phyloP scores from a whole-genome alignment of 2,329 filamentous ascomycete genomes.

The Fusarium protoensiforme region DNA sequence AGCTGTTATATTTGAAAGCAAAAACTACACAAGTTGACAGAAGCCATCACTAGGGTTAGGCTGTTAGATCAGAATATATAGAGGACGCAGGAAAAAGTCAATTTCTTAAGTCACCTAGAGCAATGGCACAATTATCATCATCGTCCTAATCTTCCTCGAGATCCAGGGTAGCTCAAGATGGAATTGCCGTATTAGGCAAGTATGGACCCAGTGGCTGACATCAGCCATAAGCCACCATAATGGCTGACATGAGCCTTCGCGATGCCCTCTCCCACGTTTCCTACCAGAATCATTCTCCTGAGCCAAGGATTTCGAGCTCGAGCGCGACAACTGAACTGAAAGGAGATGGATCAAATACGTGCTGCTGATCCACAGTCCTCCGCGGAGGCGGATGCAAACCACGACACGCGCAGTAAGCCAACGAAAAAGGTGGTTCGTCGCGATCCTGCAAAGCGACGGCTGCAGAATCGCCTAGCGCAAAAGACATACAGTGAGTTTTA shows the following conservation, averaged over 20 bases:
- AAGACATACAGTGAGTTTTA: slow-evolving; percentile 61
- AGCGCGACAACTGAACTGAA: neutral
- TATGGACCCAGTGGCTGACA: slow-evolving; percentile 36
- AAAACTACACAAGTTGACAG: neutral
- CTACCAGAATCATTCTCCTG: neutral
- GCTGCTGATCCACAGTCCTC: neutral
- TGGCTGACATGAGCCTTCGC: slow-evolving; percentile 27
- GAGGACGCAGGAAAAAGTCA: neutral
- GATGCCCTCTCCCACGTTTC: neutral
- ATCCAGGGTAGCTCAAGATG: neutral
- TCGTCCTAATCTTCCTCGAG: neutral
- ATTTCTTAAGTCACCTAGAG: neutral
- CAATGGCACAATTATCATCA: neutral
- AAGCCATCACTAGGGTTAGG: fast-evolving
- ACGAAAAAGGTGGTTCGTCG: slow-evolving; percentile 30
- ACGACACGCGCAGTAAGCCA: neutral
- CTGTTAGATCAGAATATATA: neutral
- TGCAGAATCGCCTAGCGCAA: slow-evolving; percentile 53
- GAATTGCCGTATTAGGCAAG: slow-evolving; percentile 4
- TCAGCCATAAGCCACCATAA: slow-evolving; percentile 34
- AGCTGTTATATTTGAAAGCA: no score
- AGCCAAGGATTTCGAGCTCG: neutral
- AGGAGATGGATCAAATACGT: slow-evolving; percentile 23
- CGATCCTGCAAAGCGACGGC: slow-evolving; percentile 40
- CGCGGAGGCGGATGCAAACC: neutral